phyloP scores from a whole-genome alignment of 371 early-diverging fungal genomes.

The Mucor saturninus region DNA sequence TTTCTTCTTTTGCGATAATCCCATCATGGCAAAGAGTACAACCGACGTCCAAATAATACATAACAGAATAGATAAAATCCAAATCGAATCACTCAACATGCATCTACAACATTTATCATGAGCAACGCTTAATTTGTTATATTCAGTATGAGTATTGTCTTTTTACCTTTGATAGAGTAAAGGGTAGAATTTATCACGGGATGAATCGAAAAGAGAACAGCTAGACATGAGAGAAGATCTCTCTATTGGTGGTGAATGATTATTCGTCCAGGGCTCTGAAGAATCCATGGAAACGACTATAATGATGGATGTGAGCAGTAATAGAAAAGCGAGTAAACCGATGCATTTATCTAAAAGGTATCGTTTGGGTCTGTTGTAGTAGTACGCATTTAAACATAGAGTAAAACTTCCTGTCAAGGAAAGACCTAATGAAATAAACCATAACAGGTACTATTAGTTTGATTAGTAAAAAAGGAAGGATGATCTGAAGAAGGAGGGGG shows the following conservation, averaged over 20 bases:
- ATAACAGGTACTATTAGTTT: constrained; percentile 35
- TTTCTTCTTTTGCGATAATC: constrained; percentile 6
- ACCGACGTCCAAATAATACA: constrained; percentile 16
- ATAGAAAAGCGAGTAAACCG: constrained; percentile 24
- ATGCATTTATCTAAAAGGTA: constrained; percentile 34
- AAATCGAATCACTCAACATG: constrained; percentile 19
- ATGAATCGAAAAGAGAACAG: constrained; percentile 32
- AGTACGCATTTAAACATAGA: constrained; percentile 31
- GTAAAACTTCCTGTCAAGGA: constrained; percentile 29
- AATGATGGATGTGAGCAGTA: constrained; percentile 24
- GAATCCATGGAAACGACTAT: constrained; percentile 27
- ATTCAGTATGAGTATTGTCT: background rate
- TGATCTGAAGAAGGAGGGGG: background rate
- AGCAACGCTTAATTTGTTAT: background rate
- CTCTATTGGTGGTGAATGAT: background rate
- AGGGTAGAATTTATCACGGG: constrained; percentile 34
- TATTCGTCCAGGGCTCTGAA: constrained; percentile 42
- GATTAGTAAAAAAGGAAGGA: background rate
- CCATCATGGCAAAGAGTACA: constrained; percentile 5
- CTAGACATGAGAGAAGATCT: constrained; percentile 30
- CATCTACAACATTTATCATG: constrained; percentile 13
- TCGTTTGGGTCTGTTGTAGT: constrained; percentile 23
- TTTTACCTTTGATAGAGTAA: constrained; percentile 43
- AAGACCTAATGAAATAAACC: constrained; percentile 37
- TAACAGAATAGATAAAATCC: constrained; percentile 13